Base-by-base conservation (phyloP, 257 asterid genomes). In the Solanum chiquidenum region DNA sequence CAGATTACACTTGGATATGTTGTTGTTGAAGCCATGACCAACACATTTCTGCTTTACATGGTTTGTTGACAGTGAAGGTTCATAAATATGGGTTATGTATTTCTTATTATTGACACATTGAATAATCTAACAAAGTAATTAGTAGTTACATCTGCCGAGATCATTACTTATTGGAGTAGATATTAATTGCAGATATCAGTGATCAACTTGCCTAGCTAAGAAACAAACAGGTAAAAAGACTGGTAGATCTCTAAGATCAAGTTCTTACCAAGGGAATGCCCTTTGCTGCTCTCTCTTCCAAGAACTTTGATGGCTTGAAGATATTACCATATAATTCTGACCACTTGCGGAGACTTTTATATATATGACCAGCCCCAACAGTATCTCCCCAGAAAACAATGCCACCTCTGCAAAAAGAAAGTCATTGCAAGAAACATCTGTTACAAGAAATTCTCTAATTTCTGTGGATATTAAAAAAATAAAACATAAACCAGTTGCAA, bases 361-460 rank as follows among this genome's bases (percentile, higher is more conserved):
- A 93, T 86, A 97, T 90, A 87, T 89, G 90, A 88, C 89, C 94
- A 86, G 98, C 99, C 21, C 99, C 99, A 86, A 97, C 89, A 40
- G 93, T 90, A 93, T 97, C 99, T 11, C 98, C 99, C 99, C 99
- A 97, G 93, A 92, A 97, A 85, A 97, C 84, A 64, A 97, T 89
- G 69, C 99, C 99, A 46, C 99, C 99, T 58, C 99, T 97, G 98
- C 92, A 55, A 86, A 90, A 85, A 83, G 86, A 91, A 35, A 92
- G 20, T 44, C 58, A 49, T 86, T 10, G 58, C 20, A 3, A 40
- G 68, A 42, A 25, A 27, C 31, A 85, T 11, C 12, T 37, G 20
- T 29, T 85, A 7, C 11, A 7, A 21, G 52, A 27, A 62, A 38
- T 31, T 9, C 64, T 40, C 75, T 35, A 74, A 38, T 38, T 35